A percentile compares a stretch with the other conserved stretches of the same genome.
Conservation (phyloP, 2,329 filamentous ascomycete species). For the Arthrobotrys iridis region DNA sequence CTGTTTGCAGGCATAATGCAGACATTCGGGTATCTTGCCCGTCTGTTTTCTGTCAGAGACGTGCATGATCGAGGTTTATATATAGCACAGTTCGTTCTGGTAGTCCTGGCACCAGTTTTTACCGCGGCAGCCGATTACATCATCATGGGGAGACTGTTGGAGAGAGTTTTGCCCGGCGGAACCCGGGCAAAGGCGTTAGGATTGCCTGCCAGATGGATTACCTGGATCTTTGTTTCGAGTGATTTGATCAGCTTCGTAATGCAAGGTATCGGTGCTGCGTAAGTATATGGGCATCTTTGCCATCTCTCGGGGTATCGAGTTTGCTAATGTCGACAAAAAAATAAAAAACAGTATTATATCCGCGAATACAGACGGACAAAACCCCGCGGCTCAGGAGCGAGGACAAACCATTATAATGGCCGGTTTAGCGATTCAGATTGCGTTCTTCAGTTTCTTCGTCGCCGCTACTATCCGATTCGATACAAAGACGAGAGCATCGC, state of each 20-base stretch:
- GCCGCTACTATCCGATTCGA: slow-evolving; percentile 54
- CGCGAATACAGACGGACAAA: slow-evolving; percentile 48
- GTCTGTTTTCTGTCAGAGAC: slow-evolving; percentile 54
- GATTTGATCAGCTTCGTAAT: slow-evolving; percentile 55
- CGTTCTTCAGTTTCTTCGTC: slow-evolving; percentile 56
- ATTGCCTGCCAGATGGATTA: slow-evolving; percentile 54
- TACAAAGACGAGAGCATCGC: slow-evolving; percentile 39
- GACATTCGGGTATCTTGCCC: slow-evolving; percentile 54
- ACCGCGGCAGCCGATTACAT: slow-evolving; percentile 60
- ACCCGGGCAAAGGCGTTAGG: slow-evolving; percentile 44
- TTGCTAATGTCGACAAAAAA: background rate
- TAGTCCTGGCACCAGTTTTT: slow-evolving; percentile 60
- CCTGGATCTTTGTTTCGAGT: slow-evolving; percentile 55
- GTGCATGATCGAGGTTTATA: slow-evolving; percentile 56
- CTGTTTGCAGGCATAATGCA: slow-evolving; percentile 56
- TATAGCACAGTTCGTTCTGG: slow-evolving; percentile 58
- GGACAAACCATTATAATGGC: slow-evolving; percentile 54
- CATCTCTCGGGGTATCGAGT: background rate
- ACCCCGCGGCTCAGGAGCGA: slow-evolving; percentile 25
- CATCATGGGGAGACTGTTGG: slow-evolving; percentile 59
- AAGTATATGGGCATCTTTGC: background rate
- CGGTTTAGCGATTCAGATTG: slow-evolving; percentile 53
- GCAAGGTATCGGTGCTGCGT: slow-evolving; percentile 56
- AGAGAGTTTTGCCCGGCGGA: slow-evolving; percentile 58
- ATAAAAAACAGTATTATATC: slow-evolving; percentile 49